A percentile compares a stretch with the other conserved stretches of the same genome.
phyloP scores from a whole-genome alignment of 2,329 filamentous ascomycete species.

The Botrytis tulipae region DNA sequence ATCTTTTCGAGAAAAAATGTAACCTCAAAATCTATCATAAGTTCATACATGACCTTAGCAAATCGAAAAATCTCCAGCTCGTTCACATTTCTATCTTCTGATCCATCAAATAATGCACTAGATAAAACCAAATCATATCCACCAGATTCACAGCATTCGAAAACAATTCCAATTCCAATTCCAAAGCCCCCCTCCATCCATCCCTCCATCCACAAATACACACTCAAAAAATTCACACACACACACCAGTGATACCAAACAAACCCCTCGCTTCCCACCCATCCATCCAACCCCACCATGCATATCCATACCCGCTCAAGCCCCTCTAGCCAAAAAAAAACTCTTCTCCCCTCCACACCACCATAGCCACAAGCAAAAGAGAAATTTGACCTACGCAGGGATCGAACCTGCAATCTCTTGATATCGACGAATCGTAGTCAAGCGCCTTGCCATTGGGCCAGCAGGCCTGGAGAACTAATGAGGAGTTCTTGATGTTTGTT shows the following conservation, averaged over 20 bases:
- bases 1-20: not conserved
- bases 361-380: not conserved
- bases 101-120: not conserved
- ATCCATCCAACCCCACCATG: not conserved
- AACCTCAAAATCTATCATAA: not conserved
- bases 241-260: too few species aligned
- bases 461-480: conserved; percentile 4
- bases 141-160: not conserved
- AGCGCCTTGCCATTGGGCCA: conserved; percentile 50
- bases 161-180: not conserved
- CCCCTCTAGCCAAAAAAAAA: not conserved
- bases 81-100: not conserved
- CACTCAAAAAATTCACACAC: not conserved
- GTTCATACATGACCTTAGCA: not conserved
- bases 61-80: not conserved
- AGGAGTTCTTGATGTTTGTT: not conserved
- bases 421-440: conserved; percentile 44
- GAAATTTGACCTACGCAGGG: conserved; percentile 33
- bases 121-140: not conserved
- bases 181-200: too few species aligned
- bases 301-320: not conserved
- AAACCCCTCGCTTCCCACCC: too few species aligned
- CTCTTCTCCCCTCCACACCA: not conserved
- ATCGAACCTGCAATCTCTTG: conserved; percentile 50
- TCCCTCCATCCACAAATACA: not conserved